phyloP scores from a whole-genome alignment of 768 basidiomycete species.

The Lanmaoa rubissima region DNA sequence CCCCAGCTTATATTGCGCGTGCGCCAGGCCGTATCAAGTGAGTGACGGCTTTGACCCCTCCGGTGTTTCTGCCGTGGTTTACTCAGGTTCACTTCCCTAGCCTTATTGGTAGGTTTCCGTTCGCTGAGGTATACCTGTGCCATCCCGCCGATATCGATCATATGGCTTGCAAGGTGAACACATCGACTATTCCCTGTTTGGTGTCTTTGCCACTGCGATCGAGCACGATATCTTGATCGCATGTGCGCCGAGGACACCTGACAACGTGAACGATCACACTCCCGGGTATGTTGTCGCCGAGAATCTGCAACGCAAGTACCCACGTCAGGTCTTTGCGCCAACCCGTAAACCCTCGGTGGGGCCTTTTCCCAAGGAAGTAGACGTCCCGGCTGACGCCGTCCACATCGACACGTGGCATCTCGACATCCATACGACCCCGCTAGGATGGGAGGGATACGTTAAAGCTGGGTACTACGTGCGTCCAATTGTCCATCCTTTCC shows the following conservation, averaged over 20 bases:
- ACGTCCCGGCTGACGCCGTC: constrained; percentile 33
- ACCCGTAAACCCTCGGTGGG: constrained; percentile 29
- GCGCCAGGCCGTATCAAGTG: constrained; percentile 85
- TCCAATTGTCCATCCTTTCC: constrained; percentile 1
- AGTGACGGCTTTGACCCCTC: constrained; percentile 8
- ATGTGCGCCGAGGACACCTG: constrained; percentile 45
- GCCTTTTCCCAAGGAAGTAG: constrained; percentile 29
- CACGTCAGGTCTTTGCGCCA: constrained; percentile 58
- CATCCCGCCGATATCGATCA: not conserved
- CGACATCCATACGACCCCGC: constrained; percentile 59
- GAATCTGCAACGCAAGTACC: constrained; percentile 61
- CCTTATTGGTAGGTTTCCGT: constrained; percentile 33
- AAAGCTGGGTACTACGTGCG: constrained; percentile 82
- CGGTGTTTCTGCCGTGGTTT: not conserved
- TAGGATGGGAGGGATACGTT: constrained; percentile 86
- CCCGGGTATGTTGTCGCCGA: constrained; percentile 61
- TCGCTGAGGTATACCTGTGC: not conserved
- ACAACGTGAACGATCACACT: constrained; percentile 16
- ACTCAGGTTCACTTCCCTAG: constrained; percentile 12
- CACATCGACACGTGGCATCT: constrained; percentile 63
- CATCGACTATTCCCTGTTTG: constrained; percentile 82
- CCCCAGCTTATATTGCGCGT: constrained; percentile 67
- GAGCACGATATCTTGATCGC: constrained; percentile 84
- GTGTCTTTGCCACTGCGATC: constrained; percentile 81
- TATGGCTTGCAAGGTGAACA: constrained; percentile 61